phyloP scores from a whole-genome alignment of 179 eudicot genomes.

The Drosera spatulata region DNA sequence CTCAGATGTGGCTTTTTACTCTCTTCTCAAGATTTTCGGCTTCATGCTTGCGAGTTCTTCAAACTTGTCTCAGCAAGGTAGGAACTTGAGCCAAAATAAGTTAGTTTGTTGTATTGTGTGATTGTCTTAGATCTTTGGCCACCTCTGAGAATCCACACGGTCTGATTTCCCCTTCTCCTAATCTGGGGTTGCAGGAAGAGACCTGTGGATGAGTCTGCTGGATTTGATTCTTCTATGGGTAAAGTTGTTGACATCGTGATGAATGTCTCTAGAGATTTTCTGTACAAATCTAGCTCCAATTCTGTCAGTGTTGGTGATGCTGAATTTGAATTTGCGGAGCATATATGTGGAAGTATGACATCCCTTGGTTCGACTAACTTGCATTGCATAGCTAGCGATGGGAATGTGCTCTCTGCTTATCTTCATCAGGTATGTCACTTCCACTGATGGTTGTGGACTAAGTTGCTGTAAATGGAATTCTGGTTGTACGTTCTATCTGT shows the following conservation, averaged over 20 bases:
- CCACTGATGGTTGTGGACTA: too few relatives aligned
- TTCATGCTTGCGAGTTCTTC: conserved; percentile 96
- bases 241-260: conserved; percentile 63
- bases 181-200: conserved; percentile 57
- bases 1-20: conserved; percentile 90
- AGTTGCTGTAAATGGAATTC: too few relatives aligned
- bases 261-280: conserved; percentile 73
- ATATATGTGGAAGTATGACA: conserved; percentile 86
- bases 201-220: conserved; percentile 67
- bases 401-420: conserved; percentile 38
- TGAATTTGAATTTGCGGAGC: conserved; percentile 79
- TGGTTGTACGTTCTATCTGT: too few relatives aligned
- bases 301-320: conserved; percentile 36
- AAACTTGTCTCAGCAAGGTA: conserved; percentile 88
- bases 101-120: not conserved
- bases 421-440: conserved; percentile 62
- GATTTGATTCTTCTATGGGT: conserved; percentile 75
- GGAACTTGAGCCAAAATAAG: conserved; percentile 4
- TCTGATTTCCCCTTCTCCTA: conserved; percentile 1
- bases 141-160: not conserved
- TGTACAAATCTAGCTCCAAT: conserved; percentile 44
- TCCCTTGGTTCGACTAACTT: conserved; percentile 79
- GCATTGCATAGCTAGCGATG: conserved; percentile 60
- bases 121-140: not conserved
- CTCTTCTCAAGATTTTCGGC: conserved; percentile 92